Percentiles rank a stretch among this genome's conserved stretches.
Conservation (phyloP, 345 rosid species). For the Brassica rapa region DNA sequence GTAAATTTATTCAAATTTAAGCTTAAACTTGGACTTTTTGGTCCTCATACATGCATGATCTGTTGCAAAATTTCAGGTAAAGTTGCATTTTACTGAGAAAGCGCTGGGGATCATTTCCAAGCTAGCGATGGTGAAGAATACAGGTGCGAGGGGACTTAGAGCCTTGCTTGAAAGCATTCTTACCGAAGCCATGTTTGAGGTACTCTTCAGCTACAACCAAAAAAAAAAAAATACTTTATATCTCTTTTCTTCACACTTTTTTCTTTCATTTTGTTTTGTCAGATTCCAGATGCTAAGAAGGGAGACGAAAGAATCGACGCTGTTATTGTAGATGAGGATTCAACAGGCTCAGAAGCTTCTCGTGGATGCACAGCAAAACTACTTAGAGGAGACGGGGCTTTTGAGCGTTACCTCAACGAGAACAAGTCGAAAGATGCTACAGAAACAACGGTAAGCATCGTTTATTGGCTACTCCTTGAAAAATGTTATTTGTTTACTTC, state of each 20-base stretch:
- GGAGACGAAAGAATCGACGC: conserved; percentile 76
- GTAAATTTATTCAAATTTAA: not conserved
- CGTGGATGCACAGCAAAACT: conserved; percentile 75
- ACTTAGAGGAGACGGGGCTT: conserved; percentile 75
- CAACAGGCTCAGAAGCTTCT: conserved; percentile 57
- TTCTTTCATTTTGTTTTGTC: conserved; percentile 33
- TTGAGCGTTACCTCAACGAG: conserved; percentile 58
- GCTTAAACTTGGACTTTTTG: not conserved
- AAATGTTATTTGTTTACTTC: not conserved
- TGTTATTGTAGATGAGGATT: conserved; percentile 79
- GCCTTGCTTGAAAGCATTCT: conserved; percentile 86
- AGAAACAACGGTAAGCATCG: conserved; percentile 49
- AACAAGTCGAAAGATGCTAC: conserved; percentile 41
- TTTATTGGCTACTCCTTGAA: not conserved
- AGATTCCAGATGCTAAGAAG: conserved; percentile 78
- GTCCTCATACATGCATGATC: not conserved
- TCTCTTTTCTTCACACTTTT: conserved; percentile 1
- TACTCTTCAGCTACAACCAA: conserved; percentile 28
- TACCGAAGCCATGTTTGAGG: conserved; percentile 98
- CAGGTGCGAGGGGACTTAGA: conserved; percentile 94
- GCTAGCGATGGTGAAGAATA: conserved; percentile 87
- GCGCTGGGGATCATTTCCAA: conserved; percentile 76
- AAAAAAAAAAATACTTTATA: not conserved
- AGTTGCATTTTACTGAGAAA: conserved; percentile 76
- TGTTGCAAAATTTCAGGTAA: conserved; percentile 60